Evolutionary conservation across 805 yeast species (phyloP).

Genomic region (Candida caryicola): DNA sequence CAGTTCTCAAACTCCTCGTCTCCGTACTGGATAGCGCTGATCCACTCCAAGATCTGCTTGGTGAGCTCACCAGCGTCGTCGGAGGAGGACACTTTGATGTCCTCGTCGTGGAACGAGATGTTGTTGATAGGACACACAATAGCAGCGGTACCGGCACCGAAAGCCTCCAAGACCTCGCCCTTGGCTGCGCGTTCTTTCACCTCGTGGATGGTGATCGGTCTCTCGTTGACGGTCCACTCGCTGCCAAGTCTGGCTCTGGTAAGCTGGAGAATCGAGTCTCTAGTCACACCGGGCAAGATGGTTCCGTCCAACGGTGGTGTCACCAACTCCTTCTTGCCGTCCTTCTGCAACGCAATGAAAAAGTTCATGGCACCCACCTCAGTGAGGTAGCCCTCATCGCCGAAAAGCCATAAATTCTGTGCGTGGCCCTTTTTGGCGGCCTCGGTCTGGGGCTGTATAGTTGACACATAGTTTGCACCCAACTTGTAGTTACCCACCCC

Average conservation of each 20-base stretch:
- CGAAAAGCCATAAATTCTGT: constrained; percentile 95
- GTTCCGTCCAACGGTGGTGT: constrained; percentile 98
- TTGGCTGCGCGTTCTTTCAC: constrained; percentile 70
- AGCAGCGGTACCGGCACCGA: constrained; percentile 98
- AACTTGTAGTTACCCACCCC: constrained; percentile 95
- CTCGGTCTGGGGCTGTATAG: constrained; percentile 83
- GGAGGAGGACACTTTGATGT: constrained; percentile 72
- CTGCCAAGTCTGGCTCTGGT: constrained; percentile 71
- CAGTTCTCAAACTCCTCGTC: constrained; percentile 59
- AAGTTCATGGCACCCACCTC: constrained; percentile 98
- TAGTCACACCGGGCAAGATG: constrained; percentile 92
- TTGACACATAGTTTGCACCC: constrained; percentile 98
- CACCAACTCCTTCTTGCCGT: constrained; percentile 85
- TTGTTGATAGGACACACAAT: constrained; percentile 89
- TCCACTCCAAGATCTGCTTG: constrained; percentile 76
- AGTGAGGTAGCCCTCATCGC: constrained; percentile 79
- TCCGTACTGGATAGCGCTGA: constrained; percentile 88
- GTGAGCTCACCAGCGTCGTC: constrained; percentile 85
- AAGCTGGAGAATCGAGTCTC: constrained; percentile 81
- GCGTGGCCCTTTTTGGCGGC: constrained; percentile 90
- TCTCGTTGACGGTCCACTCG: constrained; percentile 82
- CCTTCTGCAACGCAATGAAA: constrained; percentile 72
- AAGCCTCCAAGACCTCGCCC: constrained; percentile 89
- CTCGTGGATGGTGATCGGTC: constrained; percentile 78
- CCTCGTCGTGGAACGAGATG: constrained; percentile 73